Percentiles rank a stretch among this genome's conserved stretches.
These are phyloP conservation scores for Athelia sp. DNA, from an alignment of 1,284 basidiomycete species.

Conservation along the genomic window DNA sequence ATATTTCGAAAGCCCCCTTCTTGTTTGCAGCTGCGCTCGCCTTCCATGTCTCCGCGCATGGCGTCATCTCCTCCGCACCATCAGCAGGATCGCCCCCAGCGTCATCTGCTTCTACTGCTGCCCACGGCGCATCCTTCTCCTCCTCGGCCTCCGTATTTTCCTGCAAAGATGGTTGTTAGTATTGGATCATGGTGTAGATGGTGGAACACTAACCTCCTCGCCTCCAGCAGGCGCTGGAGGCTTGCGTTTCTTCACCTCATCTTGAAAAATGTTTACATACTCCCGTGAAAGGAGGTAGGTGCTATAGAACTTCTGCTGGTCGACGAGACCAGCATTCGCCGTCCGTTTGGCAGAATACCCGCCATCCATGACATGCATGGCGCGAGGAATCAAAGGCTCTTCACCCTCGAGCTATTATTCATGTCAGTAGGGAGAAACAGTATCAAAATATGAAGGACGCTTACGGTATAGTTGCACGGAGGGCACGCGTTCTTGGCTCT, in stretches of 20 bases:
- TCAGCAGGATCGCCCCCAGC: neutral
- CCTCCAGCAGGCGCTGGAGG: neutral
- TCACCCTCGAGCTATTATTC: neutral
- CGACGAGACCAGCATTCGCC: constrained; percentile 3
- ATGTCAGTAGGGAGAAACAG: neutral
- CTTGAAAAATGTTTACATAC: constrained; percentile 12
- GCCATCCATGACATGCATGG: constrained; percentile 13
- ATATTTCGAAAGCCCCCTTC: constrained; percentile 1
- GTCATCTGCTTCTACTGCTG: neutral
- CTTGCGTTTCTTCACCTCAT: constrained; percentile 1
- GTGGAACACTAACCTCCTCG: neutral
- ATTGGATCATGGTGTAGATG: neutral
- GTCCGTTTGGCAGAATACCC: constrained; percentile 13
- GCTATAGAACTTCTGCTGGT: constrained; percentile 2
- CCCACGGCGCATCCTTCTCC: constrained; percentile 1
- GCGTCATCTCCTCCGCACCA: neutral
- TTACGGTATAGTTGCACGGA: constrained; percentile 8
- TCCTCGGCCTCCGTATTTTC: neutral
- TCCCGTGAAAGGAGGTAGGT: constrained; percentile 6
- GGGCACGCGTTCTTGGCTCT: constrained; percentile 9
- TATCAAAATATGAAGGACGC: neutral
- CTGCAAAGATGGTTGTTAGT: neutral
- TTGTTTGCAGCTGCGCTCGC: neutral
- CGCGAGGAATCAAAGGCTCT: constrained; percentile 1
- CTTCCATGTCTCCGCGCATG: constrained; percentile 1